phyloP scores from a whole-genome alignment of 345 rosid genomes.

The Eucalyptus lansdowneana region DNA sequence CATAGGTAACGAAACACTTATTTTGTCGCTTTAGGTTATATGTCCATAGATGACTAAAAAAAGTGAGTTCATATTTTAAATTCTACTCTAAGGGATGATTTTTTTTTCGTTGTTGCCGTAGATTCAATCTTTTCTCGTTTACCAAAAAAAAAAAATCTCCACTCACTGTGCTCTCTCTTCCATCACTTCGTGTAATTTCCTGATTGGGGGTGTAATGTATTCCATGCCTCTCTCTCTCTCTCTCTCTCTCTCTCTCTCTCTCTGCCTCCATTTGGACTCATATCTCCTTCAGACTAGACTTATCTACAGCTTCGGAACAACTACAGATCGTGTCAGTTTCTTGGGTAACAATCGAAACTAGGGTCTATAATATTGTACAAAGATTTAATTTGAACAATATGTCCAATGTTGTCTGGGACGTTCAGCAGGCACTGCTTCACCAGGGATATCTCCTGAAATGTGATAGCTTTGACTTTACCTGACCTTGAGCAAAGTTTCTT shows the following conservation, averaged over 20 bases:
- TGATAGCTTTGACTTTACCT: background rate
- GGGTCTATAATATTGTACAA: background rate
- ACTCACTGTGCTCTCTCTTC: background rate
- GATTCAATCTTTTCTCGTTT: too few species aligned
- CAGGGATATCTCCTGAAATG: background rate
- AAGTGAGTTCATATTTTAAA: too few species aligned
- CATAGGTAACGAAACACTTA: too few species aligned
- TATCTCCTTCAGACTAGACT: background rate
- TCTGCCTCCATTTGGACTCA: background rate
- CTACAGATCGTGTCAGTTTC: background rate
- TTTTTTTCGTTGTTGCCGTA: too few species aligned
- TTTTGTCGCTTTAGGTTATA: too few species aligned
- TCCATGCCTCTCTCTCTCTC: background rate
- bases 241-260: background rate
- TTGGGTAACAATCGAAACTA: background rate
- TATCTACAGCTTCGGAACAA: background rate
- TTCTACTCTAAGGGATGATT: too few species aligned
- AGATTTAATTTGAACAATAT: background rate
- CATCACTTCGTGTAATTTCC: background rate
- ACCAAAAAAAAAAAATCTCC: too few species aligned
- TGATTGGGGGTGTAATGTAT: background rate
- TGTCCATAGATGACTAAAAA: too few species aligned
- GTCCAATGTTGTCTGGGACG: background rate
- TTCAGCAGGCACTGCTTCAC: background rate
- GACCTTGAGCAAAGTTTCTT: too few species aligned